Evolutionary conservation across 768 basidiomycete species (phyloP).

Genomic region (Boletus subparvulus): DNA sequence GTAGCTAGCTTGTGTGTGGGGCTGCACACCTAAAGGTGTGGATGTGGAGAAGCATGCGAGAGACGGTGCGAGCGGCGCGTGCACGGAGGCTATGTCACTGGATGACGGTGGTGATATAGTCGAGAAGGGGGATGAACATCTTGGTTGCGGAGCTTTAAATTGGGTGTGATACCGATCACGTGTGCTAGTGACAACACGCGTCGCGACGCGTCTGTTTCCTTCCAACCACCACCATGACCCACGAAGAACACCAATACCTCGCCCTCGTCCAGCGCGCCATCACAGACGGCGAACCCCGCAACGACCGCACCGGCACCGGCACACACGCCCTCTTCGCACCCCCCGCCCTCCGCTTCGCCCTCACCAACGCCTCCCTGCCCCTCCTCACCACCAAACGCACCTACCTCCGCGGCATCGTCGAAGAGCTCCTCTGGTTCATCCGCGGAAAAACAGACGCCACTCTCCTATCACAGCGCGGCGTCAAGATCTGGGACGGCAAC

Average conservation of each 20-base stretch:
- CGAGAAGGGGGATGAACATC: too few relatives aligned
- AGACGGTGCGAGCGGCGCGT: too few relatives aligned
- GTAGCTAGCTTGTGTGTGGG: too few relatives aligned
- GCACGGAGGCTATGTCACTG: too few relatives aligned
- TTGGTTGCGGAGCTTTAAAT: too few relatives aligned
- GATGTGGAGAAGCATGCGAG: too few relatives aligned
- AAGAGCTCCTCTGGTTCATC: constrained; percentile 95
- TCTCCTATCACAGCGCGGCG: constrained; percentile 71
- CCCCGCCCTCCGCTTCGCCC: constrained; percentile 84
- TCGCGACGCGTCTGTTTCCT: background rate
- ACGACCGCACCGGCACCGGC: constrained; percentile 94
- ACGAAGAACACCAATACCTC: constrained; percentile 92
- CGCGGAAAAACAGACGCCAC: constrained; percentile 80
- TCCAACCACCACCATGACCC: constrained; percentile 31
- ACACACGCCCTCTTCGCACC: constrained; percentile 93
- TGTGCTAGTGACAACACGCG: constrained; percentile 8
- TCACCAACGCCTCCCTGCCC: constrained; percentile 72
- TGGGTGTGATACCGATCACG: constrained; percentile 20
- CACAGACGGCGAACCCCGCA: constrained; percentile 69
- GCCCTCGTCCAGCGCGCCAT: constrained; percentile 76
- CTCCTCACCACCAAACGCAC: constrained; percentile 95
- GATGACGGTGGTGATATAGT: too few relatives aligned
- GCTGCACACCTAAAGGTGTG: too few relatives aligned
- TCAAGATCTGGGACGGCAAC: constrained; percentile 99
- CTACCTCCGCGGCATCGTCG: constrained; percentile 86